Conservation (phyloP, 2,329 filamentous ascomycete species). For the Pseudogymnoascus sp. region DNA sequence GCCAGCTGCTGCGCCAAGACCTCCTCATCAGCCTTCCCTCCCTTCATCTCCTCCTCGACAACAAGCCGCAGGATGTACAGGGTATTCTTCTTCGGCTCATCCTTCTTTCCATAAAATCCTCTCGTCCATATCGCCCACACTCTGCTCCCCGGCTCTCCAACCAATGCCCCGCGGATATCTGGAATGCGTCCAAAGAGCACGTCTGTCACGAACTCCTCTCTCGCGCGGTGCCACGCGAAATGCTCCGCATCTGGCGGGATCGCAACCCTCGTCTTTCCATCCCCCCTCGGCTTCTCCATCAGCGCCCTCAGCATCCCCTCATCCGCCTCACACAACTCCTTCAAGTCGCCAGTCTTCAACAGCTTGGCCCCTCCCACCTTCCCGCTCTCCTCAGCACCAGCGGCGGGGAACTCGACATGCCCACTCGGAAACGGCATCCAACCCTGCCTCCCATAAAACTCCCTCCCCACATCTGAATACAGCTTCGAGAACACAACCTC, state of each 20-base stretch:
- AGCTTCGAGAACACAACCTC: slow-evolving; percentile 60
- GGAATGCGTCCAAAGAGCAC: slow-evolving; percentile 51
- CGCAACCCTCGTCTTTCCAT: slow-evolving; percentile 49
- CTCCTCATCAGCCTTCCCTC: slow-evolving; percentile 24
- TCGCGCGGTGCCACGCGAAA: slow-evolving; percentile 68
- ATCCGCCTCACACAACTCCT: slow-evolving; percentile 54
- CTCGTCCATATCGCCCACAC: slow-evolving; percentile 69
- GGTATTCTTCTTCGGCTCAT: slow-evolving; percentile 44
- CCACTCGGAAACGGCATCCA: slow-evolving; percentile 69
- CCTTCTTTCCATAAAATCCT: slow-evolving; percentile 50
- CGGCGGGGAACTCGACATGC: slow-evolving; percentile 57
- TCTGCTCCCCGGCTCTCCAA: slow-evolving; percentile 44
- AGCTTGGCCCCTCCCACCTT: slow-evolving; percentile 26
- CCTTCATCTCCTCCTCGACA: slow-evolving; percentile 46
- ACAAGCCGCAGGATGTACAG: slow-evolving; percentile 63
- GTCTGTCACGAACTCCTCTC: slow-evolving; percentile 69
- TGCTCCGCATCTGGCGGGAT: slow-evolving; percentile 59
- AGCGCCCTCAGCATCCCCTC: slow-evolving; percentile 50
- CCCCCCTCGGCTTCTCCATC: slow-evolving; percentile 35
- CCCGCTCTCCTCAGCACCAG: background rate
- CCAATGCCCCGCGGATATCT: slow-evolving; percentile 61
- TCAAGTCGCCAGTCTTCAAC: slow-evolving; percentile 53
- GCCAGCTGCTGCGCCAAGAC: slow-evolving; percentile 47
- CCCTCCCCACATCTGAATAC: slow-evolving; percentile 79
- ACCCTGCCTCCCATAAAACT: slow-evolving; percentile 68